Evolutionary conservation across 148 eudicot genomes (phyloP).

Genomic region (Silene latifolia): DNA sequence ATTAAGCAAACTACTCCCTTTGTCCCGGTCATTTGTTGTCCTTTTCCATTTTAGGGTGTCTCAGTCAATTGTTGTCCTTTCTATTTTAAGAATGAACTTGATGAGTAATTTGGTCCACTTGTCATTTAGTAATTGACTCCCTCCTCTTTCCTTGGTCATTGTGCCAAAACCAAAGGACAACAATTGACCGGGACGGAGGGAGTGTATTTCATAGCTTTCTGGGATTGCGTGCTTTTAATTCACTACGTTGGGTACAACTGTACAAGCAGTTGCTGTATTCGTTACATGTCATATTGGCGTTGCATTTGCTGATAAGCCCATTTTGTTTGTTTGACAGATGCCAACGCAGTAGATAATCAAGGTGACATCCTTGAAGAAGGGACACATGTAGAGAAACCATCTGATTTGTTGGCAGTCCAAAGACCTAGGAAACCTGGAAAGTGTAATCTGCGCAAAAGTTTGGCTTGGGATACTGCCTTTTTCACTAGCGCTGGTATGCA

Average conservation of each 20-base stretch:
- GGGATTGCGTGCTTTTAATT: neutral
- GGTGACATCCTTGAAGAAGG: conserved; percentile 17
- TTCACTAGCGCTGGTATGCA: conserved; percentile 75
- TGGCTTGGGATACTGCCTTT: conserved; percentile 98
- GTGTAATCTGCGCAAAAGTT: conserved; percentile 82
- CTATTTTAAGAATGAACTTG: too few relatives aligned
- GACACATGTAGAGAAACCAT: conserved; percentile 32
- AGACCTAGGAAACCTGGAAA: conserved; percentile 40
- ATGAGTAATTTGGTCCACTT: too few relatives aligned
- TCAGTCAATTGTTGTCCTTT: too few relatives aligned
- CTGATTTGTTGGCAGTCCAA: conserved; percentile 39
- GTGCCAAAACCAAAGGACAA: too few relatives aligned
- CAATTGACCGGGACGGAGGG: too few relatives aligned
- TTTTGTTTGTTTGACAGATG: conserved; percentile 23
- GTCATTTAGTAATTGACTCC: too few relatives aligned
- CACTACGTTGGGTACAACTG: neutral
- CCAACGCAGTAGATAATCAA: conserved; percentile 20
- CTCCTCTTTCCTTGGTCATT: too few relatives aligned
- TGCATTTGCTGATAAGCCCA: neutral
- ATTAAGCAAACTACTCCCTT: too few relatives aligned
- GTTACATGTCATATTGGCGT: neutral
- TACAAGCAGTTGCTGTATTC: neutral
- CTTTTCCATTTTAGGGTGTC: too few relatives aligned
- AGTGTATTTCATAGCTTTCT: too few relatives aligned
- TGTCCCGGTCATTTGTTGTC: too few relatives aligned